phyloP scores from a whole-genome alignment of 495 filamentous ascomycete genomes.

The Bacidia gigantensis region DNA sequence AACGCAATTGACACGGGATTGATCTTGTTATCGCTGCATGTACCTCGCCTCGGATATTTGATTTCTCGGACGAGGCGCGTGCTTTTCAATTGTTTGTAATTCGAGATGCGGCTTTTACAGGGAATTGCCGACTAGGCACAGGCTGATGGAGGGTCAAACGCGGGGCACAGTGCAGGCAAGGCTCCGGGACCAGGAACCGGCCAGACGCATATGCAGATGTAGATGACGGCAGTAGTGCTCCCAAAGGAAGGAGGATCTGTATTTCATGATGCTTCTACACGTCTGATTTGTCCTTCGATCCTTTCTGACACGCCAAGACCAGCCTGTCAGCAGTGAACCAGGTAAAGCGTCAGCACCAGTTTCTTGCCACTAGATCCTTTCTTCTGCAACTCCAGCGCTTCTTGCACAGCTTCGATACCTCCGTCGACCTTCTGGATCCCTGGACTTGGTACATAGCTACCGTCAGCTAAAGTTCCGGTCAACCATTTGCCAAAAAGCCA shows the following conservation, averaged over 20 bases:
- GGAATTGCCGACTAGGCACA: not conserved
- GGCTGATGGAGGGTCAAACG: not conserved
- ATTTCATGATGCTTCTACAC: not conserved
- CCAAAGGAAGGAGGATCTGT: not conserved
- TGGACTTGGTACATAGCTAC: conserved; percentile 16
- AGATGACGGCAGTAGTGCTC: not conserved
- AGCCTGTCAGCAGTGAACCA: not conserved
- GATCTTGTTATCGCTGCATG: no score
- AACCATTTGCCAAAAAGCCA: conserved; percentile 20
- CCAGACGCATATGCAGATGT: not conserved
- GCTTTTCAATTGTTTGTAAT: no score
- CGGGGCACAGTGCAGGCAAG: not conserved
- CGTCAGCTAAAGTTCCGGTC: conserved; percentile 11
- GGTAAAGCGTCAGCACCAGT: conserved; percentile 14
- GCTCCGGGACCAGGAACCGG: not conserved
- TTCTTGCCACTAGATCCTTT: conserved; percentile 19
- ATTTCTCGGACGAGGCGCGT: no score
- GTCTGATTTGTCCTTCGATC: not conserved
- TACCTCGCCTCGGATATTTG: not conserved
- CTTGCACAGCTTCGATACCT: conserved; percentile 14
- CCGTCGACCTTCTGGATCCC: conserved; percentile 17
- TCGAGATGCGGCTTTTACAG: not conserved
- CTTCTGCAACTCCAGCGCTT: conserved; percentile 15
- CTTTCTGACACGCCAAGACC: not conserved
- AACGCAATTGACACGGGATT: no score